Percentiles rank a stretch among this genome's conserved stretches.
Evolutionary conservation across 495 filamentous ascomycete species (phyloP).

Genomic region (Hapsidospora chrysogenum): DNA sequence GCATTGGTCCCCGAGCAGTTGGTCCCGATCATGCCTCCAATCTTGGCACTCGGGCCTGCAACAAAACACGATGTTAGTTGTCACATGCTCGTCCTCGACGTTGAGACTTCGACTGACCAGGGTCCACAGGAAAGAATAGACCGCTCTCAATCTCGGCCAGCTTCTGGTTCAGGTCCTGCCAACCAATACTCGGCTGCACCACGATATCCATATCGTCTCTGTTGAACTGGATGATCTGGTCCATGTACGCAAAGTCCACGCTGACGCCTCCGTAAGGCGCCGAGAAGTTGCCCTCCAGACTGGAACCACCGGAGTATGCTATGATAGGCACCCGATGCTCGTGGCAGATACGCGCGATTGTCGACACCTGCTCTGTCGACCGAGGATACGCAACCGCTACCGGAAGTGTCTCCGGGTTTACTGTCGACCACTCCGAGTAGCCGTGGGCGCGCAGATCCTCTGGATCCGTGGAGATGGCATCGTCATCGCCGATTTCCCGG

Average conservation of each 20-base stretch:
- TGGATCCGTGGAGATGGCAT: constrained; percentile 66
- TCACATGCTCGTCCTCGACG: too few relatives aligned
- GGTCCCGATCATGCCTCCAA: constrained; percentile 65
- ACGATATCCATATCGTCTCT: constrained; percentile 83
- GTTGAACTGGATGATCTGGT: constrained; percentile 61
- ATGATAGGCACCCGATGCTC: constrained; percentile 76
- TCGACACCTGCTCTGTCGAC: constrained; percentile 62
- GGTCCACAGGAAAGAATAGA: constrained; percentile 83
- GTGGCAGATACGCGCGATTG: constrained; percentile 65
- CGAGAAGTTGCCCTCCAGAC: constrained; percentile 78
- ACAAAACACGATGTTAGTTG: too few relatives aligned
- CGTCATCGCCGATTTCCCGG: constrained; percentile 36
- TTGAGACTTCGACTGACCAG: constrained; percentile 42
- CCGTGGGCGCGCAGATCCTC: constrained; percentile 71
- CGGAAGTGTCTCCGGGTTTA: constrained; percentile 60
- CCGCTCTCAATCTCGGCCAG: constrained; percentile 50
- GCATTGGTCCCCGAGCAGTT: constrained; percentile 71
- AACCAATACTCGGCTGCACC: constrained; percentile 80
- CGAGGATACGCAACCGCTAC: constrained; percentile 71
- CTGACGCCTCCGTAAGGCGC: constrained; percentile 73
- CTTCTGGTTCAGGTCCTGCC: constrained; percentile 74
- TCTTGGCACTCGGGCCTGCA: constrained; percentile 43
- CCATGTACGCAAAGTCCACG: constrained; percentile 81
- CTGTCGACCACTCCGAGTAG: constrained; percentile 78
- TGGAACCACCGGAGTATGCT: constrained; percentile 75